Conservation (phyloP, 1,139 yeast species). For the Hemisphaericaspora xylofermentans region DNA sequence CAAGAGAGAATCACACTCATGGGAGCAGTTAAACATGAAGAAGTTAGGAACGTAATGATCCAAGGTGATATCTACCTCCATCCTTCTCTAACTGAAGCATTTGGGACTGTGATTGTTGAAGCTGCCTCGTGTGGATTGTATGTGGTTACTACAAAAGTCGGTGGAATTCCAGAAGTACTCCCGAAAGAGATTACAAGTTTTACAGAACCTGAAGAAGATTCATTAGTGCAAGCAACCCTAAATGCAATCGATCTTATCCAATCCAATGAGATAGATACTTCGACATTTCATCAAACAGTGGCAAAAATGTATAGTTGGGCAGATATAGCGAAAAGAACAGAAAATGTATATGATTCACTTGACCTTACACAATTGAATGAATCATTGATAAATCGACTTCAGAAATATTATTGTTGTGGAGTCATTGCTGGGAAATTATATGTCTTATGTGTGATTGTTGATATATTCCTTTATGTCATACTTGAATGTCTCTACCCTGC, state of each 20-base stretch:
- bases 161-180: constrained; percentile 96
- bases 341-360: constrained; percentile 68
- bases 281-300: constrained; percentile 75
- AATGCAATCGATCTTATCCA: constrained; percentile 62
- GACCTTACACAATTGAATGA: constrained; percentile 43
- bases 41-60: constrained; percentile 89
- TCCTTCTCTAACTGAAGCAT: constrained; percentile 94
- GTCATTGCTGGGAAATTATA: constrained; percentile 82
- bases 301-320: constrained; percentile 89
- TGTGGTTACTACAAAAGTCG: constrained; percentile 94
- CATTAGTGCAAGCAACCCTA: constrained; percentile 67
- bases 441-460: constrained; percentile 76
- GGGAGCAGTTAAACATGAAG: constrained; percentile 90
- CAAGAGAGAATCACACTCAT: constrained; percentile 85
- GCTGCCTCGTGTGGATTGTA: constrained; percentile 96
- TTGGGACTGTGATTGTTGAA: constrained; percentile 95
- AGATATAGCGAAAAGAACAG: constrained; percentile 85
- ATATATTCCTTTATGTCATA: constrained; percentile 59
- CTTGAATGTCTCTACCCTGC: constrained; percentile 75
- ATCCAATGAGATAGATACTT: constrained; percentile 63
- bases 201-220: constrained; percentile 81
- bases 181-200: constrained; percentile 93
- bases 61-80: constrained; percentile 93
- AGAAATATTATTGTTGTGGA: constrained; percentile 71
- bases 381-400: constrained; percentile 50